phyloP scores from a whole-genome alignment of 2,329 filamentous ascomycete species.

The Gyromitra esculenta region DNA sequence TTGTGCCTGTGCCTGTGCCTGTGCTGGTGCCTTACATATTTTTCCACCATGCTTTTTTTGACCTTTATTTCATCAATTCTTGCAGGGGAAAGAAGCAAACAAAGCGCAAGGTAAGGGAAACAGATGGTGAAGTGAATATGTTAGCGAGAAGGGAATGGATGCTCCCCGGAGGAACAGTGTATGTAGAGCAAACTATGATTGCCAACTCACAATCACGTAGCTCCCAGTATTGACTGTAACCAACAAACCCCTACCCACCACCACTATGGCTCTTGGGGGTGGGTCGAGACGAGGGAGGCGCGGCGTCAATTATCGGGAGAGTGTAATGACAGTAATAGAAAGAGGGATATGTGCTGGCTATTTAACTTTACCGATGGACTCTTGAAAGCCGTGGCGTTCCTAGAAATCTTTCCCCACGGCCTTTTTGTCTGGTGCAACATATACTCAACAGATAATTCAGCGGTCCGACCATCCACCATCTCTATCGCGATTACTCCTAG shows the following conservation, averaged over 20 bases:
- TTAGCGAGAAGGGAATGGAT: constrained; percentile 29
- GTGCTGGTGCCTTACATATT: constrained; percentile 42
- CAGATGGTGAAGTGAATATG: constrained; percentile 19
- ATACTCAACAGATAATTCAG: constrained; percentile 23
- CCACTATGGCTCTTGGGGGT: constrained; percentile 38
- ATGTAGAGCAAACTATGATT: constrained; percentile 48
- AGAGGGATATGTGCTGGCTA: constrained; percentile 41
- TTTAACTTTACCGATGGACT: constrained; percentile 37
- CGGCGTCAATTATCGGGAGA: constrained; percentile 43
- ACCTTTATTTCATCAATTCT: constrained; percentile 3
- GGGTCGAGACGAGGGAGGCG: constrained; percentile 42
- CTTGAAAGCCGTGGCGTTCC: constrained; percentile 32
- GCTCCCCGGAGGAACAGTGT: constrained; percentile 10
- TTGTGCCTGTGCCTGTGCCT: constrained; percentile 48
- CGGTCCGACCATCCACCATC: constrained; percentile 21
- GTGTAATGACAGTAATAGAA: constrained; percentile 39
- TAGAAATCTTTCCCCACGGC: constrained; percentile 38
- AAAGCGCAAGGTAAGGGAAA: constrained; percentile 18
- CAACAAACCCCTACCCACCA: constrained; percentile 51
- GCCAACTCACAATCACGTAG: constrained; percentile 50
- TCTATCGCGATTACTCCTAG: constrained; percentile 24
- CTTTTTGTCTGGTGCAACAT: constrained; percentile 39
- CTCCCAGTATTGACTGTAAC: constrained; percentile 43
- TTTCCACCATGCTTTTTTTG: constrained; percentile 10
- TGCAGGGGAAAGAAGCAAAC: constrained; percentile 45